phyloP scores from a whole-genome alignment of 441 rosid genomes.

The Sinapis alba region DNA sequence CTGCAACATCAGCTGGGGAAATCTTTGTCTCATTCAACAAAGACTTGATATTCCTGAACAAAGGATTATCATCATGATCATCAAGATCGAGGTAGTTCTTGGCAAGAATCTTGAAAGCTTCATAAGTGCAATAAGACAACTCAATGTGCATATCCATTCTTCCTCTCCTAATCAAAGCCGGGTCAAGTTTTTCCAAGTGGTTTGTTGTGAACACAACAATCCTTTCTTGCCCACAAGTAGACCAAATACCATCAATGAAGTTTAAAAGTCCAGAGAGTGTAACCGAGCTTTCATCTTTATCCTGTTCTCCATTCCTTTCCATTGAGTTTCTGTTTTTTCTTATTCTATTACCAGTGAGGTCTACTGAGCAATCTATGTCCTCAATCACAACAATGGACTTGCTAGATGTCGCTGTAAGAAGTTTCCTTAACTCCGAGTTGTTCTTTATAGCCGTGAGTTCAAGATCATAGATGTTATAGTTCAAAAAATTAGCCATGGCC shows the following conservation, averaged over 20 bases:
- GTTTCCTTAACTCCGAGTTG: conserved; percentile 71
- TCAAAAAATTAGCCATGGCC: conserved; percentile 74
- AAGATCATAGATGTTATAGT: conserved; percentile 72
- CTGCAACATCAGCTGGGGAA: not conserved
- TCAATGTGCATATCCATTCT: not conserved
- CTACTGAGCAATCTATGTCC: conserved; percentile 75
- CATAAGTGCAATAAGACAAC: not conserved
- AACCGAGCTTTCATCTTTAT: conserved; percentile 51
- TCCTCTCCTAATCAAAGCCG: conserved; percentile 55
- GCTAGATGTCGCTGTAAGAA: conserved; percentile 61
- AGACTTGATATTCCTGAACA: not conserved
- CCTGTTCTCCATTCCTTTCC: conserved; percentile 43
- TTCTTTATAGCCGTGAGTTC: conserved; percentile 74
- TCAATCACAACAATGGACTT: conserved; percentile 75
- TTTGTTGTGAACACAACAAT: conserved; percentile 72
- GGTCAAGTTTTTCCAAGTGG: conserved; percentile 67
- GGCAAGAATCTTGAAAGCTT: not conserved
- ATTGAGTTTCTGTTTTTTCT: conserved; percentile 33
- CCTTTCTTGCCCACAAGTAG: conserved; percentile 76
- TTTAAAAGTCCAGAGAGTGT: conserved; percentile 77
- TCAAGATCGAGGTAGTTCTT: not conserved
- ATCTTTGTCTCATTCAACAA: not conserved
- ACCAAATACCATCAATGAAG: conserved; percentile 84
- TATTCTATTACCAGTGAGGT: conserved; percentile 66
- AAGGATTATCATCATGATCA: not conserved